Conservation (phyloP, 352 stramenopile genomes). For the Phytophthora aleatoria region DNA sequence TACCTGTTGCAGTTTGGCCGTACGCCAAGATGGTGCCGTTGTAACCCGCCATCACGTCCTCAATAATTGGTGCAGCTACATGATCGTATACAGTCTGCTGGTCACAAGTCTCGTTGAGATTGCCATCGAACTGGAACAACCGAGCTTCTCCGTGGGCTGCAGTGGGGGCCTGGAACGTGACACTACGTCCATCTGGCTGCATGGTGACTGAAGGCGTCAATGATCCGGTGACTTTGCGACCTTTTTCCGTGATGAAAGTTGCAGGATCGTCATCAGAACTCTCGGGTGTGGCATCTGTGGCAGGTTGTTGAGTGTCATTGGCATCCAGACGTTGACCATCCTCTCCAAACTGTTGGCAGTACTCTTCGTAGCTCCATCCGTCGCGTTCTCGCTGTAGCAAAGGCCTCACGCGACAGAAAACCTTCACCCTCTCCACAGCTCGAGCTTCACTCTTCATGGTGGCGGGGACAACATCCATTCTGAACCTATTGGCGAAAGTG, state of each 20-base stretch:
- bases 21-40: conserved; percentile 76
- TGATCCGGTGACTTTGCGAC: conserved; percentile 19
- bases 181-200: conserved; percentile 34
- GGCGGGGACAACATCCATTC: conserved; percentile 18
- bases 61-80: conserved; percentile 58
- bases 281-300: conserved; percentile 24
- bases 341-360: conserved; percentile 40
- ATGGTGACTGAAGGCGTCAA: conserved; percentile 34
- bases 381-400: conserved; percentile 64
- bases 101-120: conserved; percentile 39
- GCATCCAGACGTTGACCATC: conserved; percentile 22
- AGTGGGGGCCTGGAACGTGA: conserved; percentile 31
- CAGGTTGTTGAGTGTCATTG: conserved; percentile 17
- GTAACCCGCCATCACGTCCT: conserved; percentile 68
- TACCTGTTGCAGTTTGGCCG: conserved; percentile 67
- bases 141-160: conserved; percentile 35
- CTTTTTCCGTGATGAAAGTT: conserved; percentile 78
- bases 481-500: conserved; percentile 1
- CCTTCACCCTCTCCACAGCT: conserved; percentile 61
- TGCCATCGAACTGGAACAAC: conserved; percentile 67
- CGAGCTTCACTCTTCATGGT: conserved; percentile 19
- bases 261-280: conserved; percentile 34
- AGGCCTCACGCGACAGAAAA: conserved; percentile 69
- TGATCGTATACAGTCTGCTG: conserved; percentile 60
- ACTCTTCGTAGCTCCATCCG: conserved; percentile 69